Percentiles rank a stretch among this genome's conserved stretches.
These are phyloP conservation scores for Apostasia shenzhenica DNA, from an alignment of 106 monocot species.

Conservation along the genomic window DNA sequence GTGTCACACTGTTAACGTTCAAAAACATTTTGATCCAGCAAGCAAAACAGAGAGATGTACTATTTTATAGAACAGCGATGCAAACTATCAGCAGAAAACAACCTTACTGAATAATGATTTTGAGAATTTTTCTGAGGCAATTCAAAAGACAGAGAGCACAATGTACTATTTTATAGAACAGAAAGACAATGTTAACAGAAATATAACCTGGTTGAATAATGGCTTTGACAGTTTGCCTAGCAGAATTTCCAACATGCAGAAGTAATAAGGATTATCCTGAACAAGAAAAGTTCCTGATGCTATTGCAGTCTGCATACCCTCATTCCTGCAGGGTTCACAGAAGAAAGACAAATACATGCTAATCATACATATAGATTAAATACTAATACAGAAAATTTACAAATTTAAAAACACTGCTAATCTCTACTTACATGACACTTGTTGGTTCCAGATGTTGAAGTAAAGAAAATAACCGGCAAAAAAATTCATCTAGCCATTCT, in stretches of 20 bases:
- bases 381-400: background rate
- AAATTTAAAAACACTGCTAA: conserved; percentile 1
- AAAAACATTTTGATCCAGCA: too few relatives aligned
- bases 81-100: too few relatives aligned
- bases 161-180: conserved; percentile 1
- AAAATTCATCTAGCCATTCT: conserved; percentile 98
- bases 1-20: too few relatives aligned
- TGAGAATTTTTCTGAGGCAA: background rate
- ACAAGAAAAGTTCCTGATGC: conserved; percentile 89
- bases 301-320: conserved; percentile 51
- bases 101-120: too few relatives aligned
- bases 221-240: conserved; percentile 82
- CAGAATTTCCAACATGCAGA: conserved; percentile 83
- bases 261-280: conserved; percentile 76
- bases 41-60: too few relatives aligned
- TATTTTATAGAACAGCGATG: too few relatives aligned
- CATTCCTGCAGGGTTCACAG: conserved; percentile 47
- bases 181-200: background rate
- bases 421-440: conserved; percentile 51
- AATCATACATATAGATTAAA: background rate
- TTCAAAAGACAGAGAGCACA: background rate
- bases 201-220: conserved; percentile 72
- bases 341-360: background rate
- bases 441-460: conserved; percentile 87
- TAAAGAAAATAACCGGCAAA: conserved; percentile 85